A percentile compares a stretch with the other conserved stretches of the same genome.
Conservation (phyloP, 2,329 filamentous ascomycete species). For the Berkeleyomyces basicola region DNA sequence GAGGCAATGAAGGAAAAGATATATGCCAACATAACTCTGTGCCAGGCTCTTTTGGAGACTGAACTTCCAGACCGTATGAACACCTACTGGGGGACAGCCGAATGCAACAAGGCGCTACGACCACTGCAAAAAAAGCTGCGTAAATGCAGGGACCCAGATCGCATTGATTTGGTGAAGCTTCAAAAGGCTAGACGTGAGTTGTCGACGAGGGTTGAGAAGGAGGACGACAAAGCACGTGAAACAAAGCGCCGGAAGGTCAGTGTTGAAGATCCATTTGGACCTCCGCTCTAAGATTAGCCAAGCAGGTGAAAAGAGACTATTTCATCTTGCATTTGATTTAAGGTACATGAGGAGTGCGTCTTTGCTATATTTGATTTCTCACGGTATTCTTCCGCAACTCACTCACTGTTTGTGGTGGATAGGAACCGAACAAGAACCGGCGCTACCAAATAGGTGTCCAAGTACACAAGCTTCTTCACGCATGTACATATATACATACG, state of each 20-base stretch:
- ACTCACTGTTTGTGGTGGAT: no score
- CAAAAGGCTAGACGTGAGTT: slow-evolving; percentile 47
- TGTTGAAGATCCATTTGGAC: slow-evolving; percentile 33
- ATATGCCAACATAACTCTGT: slow-evolving; percentile 31
- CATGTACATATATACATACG: no score
- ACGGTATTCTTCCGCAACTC: neutral
- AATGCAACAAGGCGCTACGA: slow-evolving; percentile 33
- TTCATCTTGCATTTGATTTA: neutral
- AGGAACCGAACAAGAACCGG: no score
- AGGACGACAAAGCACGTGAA: slow-evolving; percentile 26
- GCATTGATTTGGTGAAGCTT: slow-evolving; percentile 52
- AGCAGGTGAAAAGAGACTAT: neutral
- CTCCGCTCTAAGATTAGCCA: slow-evolving; percentile 18
- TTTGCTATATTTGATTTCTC: neutral
- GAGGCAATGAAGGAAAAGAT: slow-evolving; percentile 30
- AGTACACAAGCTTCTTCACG: no score
- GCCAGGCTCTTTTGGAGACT: slow-evolving; percentile 36
- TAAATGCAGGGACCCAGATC: slow-evolving; percentile 57
- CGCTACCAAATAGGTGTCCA: no score
- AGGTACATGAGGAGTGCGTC: neutral
- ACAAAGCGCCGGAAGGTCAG: slow-evolving; percentile 31
- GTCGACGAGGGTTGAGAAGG: slow-evolving; percentile 25
- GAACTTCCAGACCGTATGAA: slow-evolving; percentile 40
- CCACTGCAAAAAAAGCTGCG: slow-evolving; percentile 52
- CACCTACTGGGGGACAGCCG: slow-evolving; percentile 37